Conservation (phyloP, 1,284 basidiomycete species). For the Calocybe gambosa region DNA sequence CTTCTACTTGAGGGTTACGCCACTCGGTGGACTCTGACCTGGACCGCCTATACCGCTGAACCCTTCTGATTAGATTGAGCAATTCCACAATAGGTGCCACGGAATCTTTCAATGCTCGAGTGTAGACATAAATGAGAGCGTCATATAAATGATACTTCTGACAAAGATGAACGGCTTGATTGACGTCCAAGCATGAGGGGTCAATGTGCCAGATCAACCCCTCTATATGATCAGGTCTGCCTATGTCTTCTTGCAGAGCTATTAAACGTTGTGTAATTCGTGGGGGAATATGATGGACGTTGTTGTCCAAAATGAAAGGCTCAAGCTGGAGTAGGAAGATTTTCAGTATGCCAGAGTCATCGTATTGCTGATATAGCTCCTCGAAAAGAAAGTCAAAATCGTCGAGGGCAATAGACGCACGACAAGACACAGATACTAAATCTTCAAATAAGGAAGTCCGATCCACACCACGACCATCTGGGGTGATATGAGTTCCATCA, state of each 20-base stretch:
- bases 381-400: slow-evolving; percentile 88
- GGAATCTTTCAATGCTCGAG: slow-evolving; percentile 82
- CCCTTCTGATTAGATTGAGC: slow-evolving; percentile 68
- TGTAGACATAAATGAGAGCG: slow-evolving; percentile 93
- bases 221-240: slow-evolving; percentile 76
- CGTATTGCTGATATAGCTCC: slow-evolving; percentile 88
- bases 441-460: slow-evolving; percentile 87
- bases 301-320: slow-evolving; percentile 74
- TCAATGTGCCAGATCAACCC: slow-evolving; percentile 95
- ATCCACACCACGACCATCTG: slow-evolving; percentile 88
- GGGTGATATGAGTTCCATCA: slow-evolving; percentile 79
- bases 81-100: slow-evolving; percentile 87
- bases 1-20: slow-evolving; percentile 30
- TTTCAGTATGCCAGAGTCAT: slow-evolving; percentile 77
- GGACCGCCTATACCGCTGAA: slow-evolving; percentile 46
- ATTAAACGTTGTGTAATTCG: slow-evolving; percentile 85
- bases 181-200: slow-evolving; percentile 86
- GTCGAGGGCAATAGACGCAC: slow-evolving; percentile 76
- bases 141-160: slow-evolving; percentile 83
- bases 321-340: slow-evolving; percentile 88
- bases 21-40: slow-evolving; percentile 28
- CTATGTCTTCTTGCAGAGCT: slow-evolving; percentile 68
- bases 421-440: slow-evolving; percentile 76
- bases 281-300: slow-evolving; percentile 74
- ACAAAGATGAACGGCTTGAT: slow-evolving; percentile 88